Base-by-base conservation (phyloP, 2,329 filamentous ascomycete species). In the Aspergillus thermomutatus region DNA sequence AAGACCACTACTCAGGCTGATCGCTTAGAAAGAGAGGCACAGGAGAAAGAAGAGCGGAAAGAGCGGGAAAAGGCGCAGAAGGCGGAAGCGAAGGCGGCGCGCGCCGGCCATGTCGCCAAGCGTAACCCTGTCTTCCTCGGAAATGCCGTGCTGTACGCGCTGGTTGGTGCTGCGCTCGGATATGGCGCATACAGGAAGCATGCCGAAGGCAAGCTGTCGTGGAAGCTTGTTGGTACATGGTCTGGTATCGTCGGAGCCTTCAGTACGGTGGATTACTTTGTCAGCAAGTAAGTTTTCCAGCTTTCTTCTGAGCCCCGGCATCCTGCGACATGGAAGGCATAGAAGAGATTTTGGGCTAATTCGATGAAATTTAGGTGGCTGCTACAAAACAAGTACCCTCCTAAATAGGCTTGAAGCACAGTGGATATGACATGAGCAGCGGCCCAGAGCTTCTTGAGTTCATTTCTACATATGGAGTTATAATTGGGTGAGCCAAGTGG, bases 351-450 rank as follows among this genome's bases (percentile, higher is more conserved):
- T 6, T 27, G 31, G 62, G 55, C 60, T 67, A 58, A 65, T 25
- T 14, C 23, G 21, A 45, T 27, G 21, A 23, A 48, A 25, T 54
- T 10, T 59, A 81, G 79, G 63, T 81, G 79, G 75, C 72, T 81
- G 54, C 69, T 80, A 60, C 75, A 79, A 65, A 80, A 80, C 72
- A 80, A 80, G 66, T 81, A 76, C 62, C 79, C 79, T 50, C 72
- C 73, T 54, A 79, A 80, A 70, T 79, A 75, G 64, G 61, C 26
- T 47, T 17, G n/a, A 45, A 43, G 27, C 28, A 46, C 45, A 23
- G 21, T 21, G 25, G 41, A 23, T 19, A 21, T 21, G 40, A 19
- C 14, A 21, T 26, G 23, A 11, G 5, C 19, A 46, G 19, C 10
- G 43, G 14, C 21, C 31, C 23, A 3, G 19, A n/a, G 43, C 21